A percentile compares a stretch with the other conserved stretches of the same genome.
These are phyloP conservation scores for Herpotrichia juniperi DNA, from an alignment of 2,329 filamentous ascomycete genomes.

Conservation along the genomic window DNA sequence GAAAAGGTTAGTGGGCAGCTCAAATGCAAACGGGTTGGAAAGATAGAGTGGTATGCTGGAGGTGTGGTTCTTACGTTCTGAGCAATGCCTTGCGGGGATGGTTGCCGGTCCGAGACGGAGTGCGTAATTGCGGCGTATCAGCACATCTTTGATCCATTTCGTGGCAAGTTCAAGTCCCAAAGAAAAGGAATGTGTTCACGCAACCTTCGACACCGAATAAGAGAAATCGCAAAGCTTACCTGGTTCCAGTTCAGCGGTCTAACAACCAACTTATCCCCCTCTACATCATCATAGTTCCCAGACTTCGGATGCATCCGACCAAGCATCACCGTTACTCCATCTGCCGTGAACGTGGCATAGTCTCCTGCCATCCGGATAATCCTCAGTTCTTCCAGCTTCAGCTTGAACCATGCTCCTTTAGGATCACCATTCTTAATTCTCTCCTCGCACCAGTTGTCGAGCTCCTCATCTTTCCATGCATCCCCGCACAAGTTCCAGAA, in stretches of 20 bases:
- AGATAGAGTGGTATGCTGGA: too few species aligned
- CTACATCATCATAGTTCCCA: constrained; percentile 25
- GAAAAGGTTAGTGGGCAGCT: neutral
- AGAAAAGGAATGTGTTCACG: neutral
- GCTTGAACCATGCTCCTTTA: constrained; percentile 34
- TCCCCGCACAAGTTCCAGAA: constrained; percentile 15
- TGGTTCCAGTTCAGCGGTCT: constrained; percentile 31
- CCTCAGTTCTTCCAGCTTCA: constrained; percentile 29
- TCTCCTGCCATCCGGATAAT: neutral
- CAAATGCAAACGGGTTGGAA: neutral
- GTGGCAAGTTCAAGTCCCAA: neutral
- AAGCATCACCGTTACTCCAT: neutral
- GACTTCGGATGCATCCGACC: constrained; percentile 16
- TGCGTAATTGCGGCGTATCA: too few species aligned
- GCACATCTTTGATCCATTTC: too few species aligned
- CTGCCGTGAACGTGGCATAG: neutral
- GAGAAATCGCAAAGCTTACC: constrained; percentile 22
- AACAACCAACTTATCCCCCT: constrained; percentile 23
- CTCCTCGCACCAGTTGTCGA: constrained; percentile 37
- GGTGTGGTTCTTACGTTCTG: too few species aligned
- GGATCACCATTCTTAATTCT: constrained; percentile 21
- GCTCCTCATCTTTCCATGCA: constrained; percentile 18
- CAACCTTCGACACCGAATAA: neutral
- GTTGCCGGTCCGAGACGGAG: too few species aligned
- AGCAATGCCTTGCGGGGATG: too few species aligned